Base-by-base conservation (phyloP, 768 basidiomycete genomes). In the Pseudohyphozyma bogoriensis region DNA sequence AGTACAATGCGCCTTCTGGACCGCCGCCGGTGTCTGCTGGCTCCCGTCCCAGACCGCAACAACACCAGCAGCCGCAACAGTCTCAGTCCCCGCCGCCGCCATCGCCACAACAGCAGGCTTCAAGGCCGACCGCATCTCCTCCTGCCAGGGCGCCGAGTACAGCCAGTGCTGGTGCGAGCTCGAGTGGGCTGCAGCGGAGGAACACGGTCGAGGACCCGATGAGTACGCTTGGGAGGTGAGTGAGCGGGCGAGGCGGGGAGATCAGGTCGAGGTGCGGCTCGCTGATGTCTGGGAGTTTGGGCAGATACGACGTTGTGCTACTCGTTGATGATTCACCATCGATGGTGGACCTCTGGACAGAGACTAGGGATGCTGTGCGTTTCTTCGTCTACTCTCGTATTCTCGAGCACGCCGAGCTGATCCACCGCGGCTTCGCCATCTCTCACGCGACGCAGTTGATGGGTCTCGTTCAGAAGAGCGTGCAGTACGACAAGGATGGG, bases 301-400 rank as follows among this genome's bases (percentile, higher is more conserved):
- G 52, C 0, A n/a, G 37, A 36, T 64, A 58, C 55, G 60, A 67
- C 33, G 28, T 63, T 3, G 45, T 56, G 6, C 12, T 65, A 3
- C 53, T 68, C 20, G 52, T 69, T 8, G 68, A 69, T 40, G 68
- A 69, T 32, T 51, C 45, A 12, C 59, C 64, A 26, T 59, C 56
- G 0, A 68, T 69, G 66, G n/a, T 51, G 4, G 31, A 57, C 29
- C n/a, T 58, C 5, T 69, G 68, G 68, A 22, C 24, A 2, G 58
- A 68, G 45, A 47, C 57, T n/a, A 35, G 59, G 51, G n/a, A 45
- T 12, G 66, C 64, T n/a, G n/a, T n/a, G n/a, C n/a, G n/a, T n/a
- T n/a, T n/a, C n/a, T n/a, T n/a, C n/a, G n/a, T n/a, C n/a, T n/a
- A n/a, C n/a, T n/a, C n/a, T n/a, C n/a, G n/a, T n/a, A n/a, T n/a